Base-by-base conservation (phyloP, 441 rosid genomes). In the Pelargonium myrrhifolium region DNA sequence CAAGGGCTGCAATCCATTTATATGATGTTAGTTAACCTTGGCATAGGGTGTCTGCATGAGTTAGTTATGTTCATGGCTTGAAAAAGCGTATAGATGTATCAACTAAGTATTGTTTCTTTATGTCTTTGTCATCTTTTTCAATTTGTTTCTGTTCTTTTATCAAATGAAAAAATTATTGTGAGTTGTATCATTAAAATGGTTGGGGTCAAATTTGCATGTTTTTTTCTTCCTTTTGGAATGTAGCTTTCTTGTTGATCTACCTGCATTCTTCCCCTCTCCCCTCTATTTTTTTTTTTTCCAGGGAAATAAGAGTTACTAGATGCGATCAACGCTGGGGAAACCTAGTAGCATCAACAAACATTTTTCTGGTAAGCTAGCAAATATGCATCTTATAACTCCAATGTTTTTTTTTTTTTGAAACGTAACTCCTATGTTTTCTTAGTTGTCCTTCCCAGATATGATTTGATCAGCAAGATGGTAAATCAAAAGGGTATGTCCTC, bases 111-210 rank as follows among this genome's bases (percentile, higher is more conserved):
- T 58, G 45, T 40, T 47, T n/a, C 18, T 47, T n/a, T 47, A 4
- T n/a, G 15, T 28, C 5, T 61, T 61, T 6, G 64, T 37, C 64
- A 35, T 63, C n/a, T 35, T 39, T 37, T 35, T 4, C 39, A 8
- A 18, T 14, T 35, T 10, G 9, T 62, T 14, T 62, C 21, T 63
- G 49, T 63, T 63, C 49, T 35, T 63, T 17, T 63, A 24, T 17
- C 47, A 35, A 63, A 63, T 63, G 66, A 18, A 63, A 37, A 39
- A 28, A 61, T 61, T n/a, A 61, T 26, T 28, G 64, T 28, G 15
- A 61, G 15, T 14, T 63, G 14, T 35, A 63, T 35, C 63, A 24
- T 59, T 35, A 17, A 39, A 15, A 17, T 21, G 17, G 24, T 56
- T 20, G 8, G 18, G 61, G 11, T 17, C 14, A 35, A 18, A 15